These are phyloP conservation scores for Oropetium thomaeum DNA, from an alignment of 176 grass and related monocot genomes.

Conservation along the genomic window DNA sequence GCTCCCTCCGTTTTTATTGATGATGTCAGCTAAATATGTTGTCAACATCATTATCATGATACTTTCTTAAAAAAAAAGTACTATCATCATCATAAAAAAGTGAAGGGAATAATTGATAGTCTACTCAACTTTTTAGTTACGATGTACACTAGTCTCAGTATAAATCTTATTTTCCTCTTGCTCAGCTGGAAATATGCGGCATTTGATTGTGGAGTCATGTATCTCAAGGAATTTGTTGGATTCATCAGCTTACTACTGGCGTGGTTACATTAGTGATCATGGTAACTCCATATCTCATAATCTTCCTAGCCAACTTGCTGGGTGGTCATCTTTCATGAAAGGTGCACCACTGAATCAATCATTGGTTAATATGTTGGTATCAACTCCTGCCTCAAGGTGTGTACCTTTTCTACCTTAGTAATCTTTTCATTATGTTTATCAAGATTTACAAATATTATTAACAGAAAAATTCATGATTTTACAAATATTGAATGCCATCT, in stretches of 20 bases:
- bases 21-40: not conserved
- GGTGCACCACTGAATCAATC: constrained; percentile 66
- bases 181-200: constrained; percentile 90
- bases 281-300: constrained; percentile 54
- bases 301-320: constrained; percentile 66
- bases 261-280: constrained; percentile 72
- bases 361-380: constrained; percentile 59
- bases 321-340: constrained; percentile 90
- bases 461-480: constrained; percentile 10
- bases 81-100: not conserved
- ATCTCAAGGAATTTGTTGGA: constrained; percentile 91
- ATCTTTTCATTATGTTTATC: constrained; percentile 5
- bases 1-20: not conserved
- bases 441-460: constrained; percentile 24
- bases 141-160: not conserved
- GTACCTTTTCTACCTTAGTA: constrained; percentile 26
- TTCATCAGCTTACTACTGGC: constrained; percentile 85
- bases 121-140: constrained; percentile 1
- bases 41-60: not conserved
- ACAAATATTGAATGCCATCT: not conserved
- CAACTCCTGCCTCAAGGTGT: constrained; percentile 91
- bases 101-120: not conserved
- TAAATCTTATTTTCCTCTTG: constrained; percentile 34
- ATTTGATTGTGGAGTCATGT: constrained; percentile 96
- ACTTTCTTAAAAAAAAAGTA: not conserved